Percentiles rank a stretch among this genome's conserved stretches.
Evolutionary conservation across 345 rosid species (phyloP).

Genomic region (Sisymbrium irio): DNA sequence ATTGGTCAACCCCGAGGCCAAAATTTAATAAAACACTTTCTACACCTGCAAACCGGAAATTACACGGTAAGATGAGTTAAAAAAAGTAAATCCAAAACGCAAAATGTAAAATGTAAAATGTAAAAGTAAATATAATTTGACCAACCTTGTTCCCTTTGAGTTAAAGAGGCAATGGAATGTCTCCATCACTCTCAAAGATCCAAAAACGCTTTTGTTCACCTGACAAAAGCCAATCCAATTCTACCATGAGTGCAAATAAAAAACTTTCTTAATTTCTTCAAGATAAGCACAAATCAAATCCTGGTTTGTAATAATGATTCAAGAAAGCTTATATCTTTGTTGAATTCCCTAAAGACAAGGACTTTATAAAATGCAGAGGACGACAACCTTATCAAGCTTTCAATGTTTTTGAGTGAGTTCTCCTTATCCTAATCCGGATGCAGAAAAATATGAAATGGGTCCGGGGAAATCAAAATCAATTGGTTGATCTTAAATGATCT

Average conservation of each 20-base stretch:
- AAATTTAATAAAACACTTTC: conserved; percentile 25
- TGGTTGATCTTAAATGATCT: conserved; percentile 26
- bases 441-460: conserved; percentile 16
- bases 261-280: conserved; percentile 25
- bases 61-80: conserved; percentile 16
- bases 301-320: conserved; percentile 23
- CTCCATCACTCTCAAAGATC: conserved; percentile 67
- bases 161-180: conserved; percentile 56
- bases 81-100: conserved; percentile 30
- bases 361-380: conserved; percentile 1
- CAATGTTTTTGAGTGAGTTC: conserved; percentile 17
- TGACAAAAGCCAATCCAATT: conserved; percentile 35
- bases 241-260: conserved; percentile 29
- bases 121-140: conserved; percentile 22
- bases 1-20: conserved; percentile 41
- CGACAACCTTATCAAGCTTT: conserved; percentile 27
- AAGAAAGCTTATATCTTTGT: conserved; percentile 9
- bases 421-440: conserved; percentile 22
- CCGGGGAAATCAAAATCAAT: conserved; percentile 17
- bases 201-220: conserved; percentile 32
- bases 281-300: background rate
- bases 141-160: conserved; percentile 65
- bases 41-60: conserved; percentile 57
- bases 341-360: conserved; percentile 14
- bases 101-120: conserved; percentile 35